Conservation (phyloP, 495 filamentous ascomycete genomes). For the Stereocaulon alpinum region DNA sequence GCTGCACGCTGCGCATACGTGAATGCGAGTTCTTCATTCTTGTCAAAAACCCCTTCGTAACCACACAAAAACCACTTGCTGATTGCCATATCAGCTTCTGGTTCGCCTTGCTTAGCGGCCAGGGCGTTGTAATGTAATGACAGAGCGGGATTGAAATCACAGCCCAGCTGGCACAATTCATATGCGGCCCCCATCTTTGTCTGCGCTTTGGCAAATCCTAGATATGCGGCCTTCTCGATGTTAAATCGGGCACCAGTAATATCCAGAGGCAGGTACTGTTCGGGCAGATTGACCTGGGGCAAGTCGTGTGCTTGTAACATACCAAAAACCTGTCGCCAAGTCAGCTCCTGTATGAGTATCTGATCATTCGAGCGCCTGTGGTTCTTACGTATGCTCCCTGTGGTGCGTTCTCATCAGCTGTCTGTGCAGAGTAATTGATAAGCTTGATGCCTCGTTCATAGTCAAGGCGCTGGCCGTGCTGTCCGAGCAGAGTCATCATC, state of each 20-base stretch:
- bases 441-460: slow-evolving; percentile 67
- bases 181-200: slow-evolving; percentile 96
- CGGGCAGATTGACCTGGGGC: slow-evolving; percentile 75
- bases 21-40: slow-evolving; percentile 90
- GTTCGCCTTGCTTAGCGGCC: slow-evolving; percentile 77
- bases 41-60: slow-evolving; percentile 79
- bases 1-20: slow-evolving; percentile 84
- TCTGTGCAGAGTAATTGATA: slow-evolving; percentile 71
- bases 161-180: slow-evolving; percentile 84
- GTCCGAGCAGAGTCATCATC: slow-evolving; percentile 94
- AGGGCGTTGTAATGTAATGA: slow-evolving; percentile 94
- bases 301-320: slow-evolving; percentile 89
- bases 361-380: background rate
- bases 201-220: slow-evolving; percentile 94
- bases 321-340: slow-evolving; percentile 58
- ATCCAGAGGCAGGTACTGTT: slow-evolving; percentile 61
- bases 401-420: slow-evolving; percentile 91
- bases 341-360: slow-evolving; percentile 14
- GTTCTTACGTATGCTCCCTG: slow-evolving; percentile 77
- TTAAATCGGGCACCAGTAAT: slow-evolving; percentile 66
- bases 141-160: slow-evolving; percentile 86
- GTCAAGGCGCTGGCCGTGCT: slow-evolving; percentile 80
- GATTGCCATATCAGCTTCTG: slow-evolving; percentile 90
- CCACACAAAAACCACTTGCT: slow-evolving; percentile 99
- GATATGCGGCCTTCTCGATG: slow-evolving; percentile 93